Percentiles rank a stretch among this genome's conserved stretches.
Evolutionary conservation across 495 filamentous ascomycete genomes (phyloP).

Genomic region (Xylaria telfairii): DNA sequence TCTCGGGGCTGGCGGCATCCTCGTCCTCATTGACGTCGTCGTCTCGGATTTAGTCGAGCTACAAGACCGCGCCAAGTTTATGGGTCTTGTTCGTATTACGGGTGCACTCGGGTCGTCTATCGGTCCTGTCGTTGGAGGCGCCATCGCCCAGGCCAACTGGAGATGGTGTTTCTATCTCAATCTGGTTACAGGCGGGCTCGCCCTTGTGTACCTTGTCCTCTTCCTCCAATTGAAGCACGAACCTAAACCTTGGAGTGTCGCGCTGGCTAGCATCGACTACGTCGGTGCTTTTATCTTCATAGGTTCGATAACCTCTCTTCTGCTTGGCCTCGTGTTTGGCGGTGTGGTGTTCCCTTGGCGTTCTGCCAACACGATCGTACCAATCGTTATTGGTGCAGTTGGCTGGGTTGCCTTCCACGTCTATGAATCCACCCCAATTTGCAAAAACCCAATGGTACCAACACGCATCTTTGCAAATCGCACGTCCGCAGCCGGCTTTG

Average conservation of each 20-base stretch:
- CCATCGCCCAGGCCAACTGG: conserved; percentile 6
- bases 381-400: conserved; percentile 18
- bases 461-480: conserved; percentile 32
- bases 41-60: conserved; percentile 61
- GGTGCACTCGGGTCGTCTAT: conserved; percentile 7
- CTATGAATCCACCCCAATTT: conserved; percentile 17
- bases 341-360: conserved; percentile 15
- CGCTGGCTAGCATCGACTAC: conserved; percentile 6
- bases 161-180: conserved; percentile 18
- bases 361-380: conserved; percentile 15
- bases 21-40: conserved; percentile 72
- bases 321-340: conserved; percentile 20
- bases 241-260: neutral
- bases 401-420: conserved; percentile 24
- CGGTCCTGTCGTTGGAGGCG: conserved; percentile 20
- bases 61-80: conserved; percentile 8
- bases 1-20: conserved; percentile 73
- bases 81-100: conserved; percentile 5
- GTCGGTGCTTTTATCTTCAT: conserved; percentile 22
- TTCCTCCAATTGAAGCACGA: neutral
- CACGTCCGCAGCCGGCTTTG: conserved; percentile 30
- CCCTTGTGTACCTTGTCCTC: neutral
- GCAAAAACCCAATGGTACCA: conserved; percentile 33
- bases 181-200: neutral
- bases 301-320: conserved; percentile 13